Conservation (phyloP, 345 rosid genomes). For the Hibiscus syriacus region DNA sequence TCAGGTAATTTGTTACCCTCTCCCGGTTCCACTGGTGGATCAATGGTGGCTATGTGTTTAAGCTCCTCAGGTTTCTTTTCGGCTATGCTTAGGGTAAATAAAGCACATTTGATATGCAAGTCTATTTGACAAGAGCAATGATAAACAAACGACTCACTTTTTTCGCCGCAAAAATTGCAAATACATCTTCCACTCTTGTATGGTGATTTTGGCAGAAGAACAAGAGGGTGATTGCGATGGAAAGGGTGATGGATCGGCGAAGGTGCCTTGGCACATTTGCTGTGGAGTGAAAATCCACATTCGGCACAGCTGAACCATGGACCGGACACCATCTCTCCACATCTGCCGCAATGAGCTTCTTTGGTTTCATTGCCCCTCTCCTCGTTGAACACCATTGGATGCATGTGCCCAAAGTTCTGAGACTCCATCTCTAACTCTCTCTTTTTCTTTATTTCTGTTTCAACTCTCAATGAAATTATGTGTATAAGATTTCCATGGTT, state of each 20-base stretch:
- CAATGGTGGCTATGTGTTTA: background rate
- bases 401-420: background rate
- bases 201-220: background rate
- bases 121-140: background rate
- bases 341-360: background rate
- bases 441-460: background rate
- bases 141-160: background rate
- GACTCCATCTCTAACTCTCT: background rate
- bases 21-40: no score
- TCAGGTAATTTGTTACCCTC: no score
- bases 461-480: background rate
- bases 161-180: background rate
- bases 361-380: background rate
- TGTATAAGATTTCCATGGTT: background rate
- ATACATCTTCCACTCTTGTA: background rate
- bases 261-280: no score
- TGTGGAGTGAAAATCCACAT: background rate
- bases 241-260: no score
- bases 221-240: no score
- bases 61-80: background rate
- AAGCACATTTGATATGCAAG: slow-evolving; percentile 1
- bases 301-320: background rate
- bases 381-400: background rate
- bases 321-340: background rate
- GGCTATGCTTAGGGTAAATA: background rate